These are phyloP conservation scores for Solanum corneliomulleri DNA, from an alignment of 257 asterid genomes.

Conservation along the genomic window DNA sequence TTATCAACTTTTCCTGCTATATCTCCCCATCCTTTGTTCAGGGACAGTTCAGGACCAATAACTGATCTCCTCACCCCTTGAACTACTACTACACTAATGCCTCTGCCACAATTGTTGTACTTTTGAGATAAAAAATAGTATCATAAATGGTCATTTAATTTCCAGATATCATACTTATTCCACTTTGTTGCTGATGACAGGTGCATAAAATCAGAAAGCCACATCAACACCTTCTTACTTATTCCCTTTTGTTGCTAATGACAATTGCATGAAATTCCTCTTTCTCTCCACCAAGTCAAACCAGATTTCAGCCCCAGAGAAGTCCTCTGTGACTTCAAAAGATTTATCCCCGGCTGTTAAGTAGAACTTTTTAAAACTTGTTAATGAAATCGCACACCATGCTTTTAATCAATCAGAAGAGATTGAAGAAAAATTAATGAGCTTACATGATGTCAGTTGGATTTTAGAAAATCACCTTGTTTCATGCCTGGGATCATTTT, in stretches of 20 bases:
- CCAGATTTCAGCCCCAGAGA: neutral
- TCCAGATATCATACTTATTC: neutral
- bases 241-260: neutral
- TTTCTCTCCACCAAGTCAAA: neutral
- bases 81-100: neutral
- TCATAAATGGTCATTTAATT: neutral
- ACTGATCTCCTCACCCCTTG: neutral
- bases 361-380: neutral
- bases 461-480: neutral
- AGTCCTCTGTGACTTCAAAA: neutral
- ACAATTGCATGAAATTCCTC: neutral
- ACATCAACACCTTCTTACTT: neutral
- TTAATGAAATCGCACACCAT: neutral
- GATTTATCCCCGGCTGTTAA: neutral
- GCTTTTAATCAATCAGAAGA: neutral
- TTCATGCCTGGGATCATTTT: neutral
- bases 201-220: neutral
- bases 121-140: neutral
- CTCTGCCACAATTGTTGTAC: neutral
- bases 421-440: neutral
- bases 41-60: neutral
- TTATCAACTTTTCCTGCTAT: neutral
- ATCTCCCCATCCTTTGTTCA: neutral
- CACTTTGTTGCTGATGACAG: neutral
- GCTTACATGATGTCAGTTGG: neutral